Evolutionary conservation across 345 rosid species (phyloP).

Genomic region (Geranium brycei): DNA sequence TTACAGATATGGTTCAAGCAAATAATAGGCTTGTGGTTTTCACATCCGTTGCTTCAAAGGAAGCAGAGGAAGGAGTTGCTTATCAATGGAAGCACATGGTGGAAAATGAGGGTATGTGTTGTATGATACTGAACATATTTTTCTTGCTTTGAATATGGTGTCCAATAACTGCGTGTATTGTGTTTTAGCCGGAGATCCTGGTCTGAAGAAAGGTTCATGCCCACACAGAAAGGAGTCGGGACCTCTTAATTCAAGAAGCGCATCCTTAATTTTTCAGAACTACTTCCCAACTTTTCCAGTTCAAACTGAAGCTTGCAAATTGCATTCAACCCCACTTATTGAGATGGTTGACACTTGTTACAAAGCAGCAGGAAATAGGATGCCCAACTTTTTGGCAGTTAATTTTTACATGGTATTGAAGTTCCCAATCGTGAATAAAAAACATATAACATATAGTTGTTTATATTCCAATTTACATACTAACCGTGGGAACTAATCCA

Average conservation of each 20-base stretch:
- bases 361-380: slow-evolving; percentile 60
- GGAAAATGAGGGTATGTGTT: slow-evolving; percentile 67
- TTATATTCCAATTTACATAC: not conserved
- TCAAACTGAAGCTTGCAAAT: slow-evolving; percentile 80
- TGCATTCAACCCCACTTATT: slow-evolving; percentile 68
- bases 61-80: slow-evolving; percentile 93
- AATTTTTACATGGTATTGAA: slow-evolving; percentile 84
- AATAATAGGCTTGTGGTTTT: slow-evolving; percentile 77
- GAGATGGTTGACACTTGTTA: slow-evolving; percentile 84
- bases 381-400: slow-evolving; percentile 92
- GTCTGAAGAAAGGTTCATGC: slow-evolving; percentile 73
- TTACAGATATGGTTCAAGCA: slow-evolving; percentile 73
- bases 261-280: slow-evolving; percentile 76
- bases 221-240: slow-evolving; percentile 79
- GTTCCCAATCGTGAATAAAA: not conserved
- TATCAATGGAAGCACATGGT: slow-evolving; percentile 90
- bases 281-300: slow-evolving; percentile 83
- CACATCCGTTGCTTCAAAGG: slow-evolving; percentile 84
- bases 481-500: slow-evolving; percentile 19
- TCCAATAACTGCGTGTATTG: slow-evolving; percentile 12
- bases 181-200: slow-evolving; percentile 91
- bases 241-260: slow-evolving; percentile 49
- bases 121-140: not conserved
- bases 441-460: not conserved
- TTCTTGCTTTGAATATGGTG: not conserved